Evolutionary conservation across 495 filamentous ascomycete genomes (phyloP).

Genomic region (Tuber borchii): DNA sequence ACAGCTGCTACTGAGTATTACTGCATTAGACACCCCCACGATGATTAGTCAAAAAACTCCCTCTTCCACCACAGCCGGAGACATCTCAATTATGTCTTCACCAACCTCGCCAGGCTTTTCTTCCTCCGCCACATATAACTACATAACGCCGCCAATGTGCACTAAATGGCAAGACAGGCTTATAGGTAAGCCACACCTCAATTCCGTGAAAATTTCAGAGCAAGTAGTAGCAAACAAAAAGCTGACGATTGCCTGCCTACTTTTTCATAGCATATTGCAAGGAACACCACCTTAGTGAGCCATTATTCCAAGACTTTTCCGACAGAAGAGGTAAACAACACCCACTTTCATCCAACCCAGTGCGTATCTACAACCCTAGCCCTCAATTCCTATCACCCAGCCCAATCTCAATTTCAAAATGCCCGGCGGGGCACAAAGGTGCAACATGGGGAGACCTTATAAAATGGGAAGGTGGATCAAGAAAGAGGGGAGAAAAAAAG

Average conservation of each 20-base stretch:
- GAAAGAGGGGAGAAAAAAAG: neutral
- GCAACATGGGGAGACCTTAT: neutral
- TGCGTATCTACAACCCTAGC: neutral
- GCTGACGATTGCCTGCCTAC: neutral
- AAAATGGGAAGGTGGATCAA: neutral
- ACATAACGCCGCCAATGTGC: neutral
- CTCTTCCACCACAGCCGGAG: neutral
- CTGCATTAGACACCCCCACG: neutral
- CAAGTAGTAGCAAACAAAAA: neutral
- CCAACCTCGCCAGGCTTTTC: neutral
- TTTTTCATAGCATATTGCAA: neutral
- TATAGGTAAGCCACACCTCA: neutral
- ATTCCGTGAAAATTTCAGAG: neutral
- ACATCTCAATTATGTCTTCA: neutral
- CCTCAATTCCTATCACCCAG: neutral
- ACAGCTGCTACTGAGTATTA: neutral
- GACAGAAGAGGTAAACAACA: conserved; percentile 1
- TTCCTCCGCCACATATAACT: neutral
- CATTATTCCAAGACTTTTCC: neutral
- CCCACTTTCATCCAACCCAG: neutral
- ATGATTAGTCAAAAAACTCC: neutral
- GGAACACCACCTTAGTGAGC: neutral
- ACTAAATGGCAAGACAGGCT: neutral
- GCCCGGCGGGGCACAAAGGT: neutral
- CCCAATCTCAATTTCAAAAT: neutral